Evolutionary conservation across 164 flowering plant species (phyloP), one percentile per base, ranked within the genome.

Genomic region (Dillenia suffruticosa): DNA sequence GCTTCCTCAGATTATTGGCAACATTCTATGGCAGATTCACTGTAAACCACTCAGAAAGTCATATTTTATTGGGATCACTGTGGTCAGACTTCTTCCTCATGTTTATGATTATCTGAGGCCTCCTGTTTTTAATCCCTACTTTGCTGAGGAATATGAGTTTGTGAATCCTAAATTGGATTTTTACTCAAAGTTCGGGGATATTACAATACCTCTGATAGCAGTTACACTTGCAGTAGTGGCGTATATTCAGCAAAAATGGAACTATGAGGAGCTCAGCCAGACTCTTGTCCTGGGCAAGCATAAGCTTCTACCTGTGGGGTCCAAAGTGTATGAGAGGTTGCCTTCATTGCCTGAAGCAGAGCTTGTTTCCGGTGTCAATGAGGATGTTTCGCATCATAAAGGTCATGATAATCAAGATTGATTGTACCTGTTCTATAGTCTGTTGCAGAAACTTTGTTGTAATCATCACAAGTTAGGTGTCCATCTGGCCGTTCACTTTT

Each of bases 1-100:
- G 61, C 85, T 92, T 61, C 96, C 98, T 52, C 96, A 92, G 66
- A 77, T 90, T 26, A 77, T 92, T 16, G 96, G 89, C 44, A 92
- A 88, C 70, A 5, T 86, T 5, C 16, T 88, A 19, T 92, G 96
- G 98, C 84, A 82, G 72, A 79, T 78, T 17, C 65, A 88, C 16
- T 64, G 78, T 14, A 79, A 69, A 63, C 93, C 96, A 9, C 84
- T 92, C 32, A 65, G 91, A 65, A 86, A 86, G 46, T 66, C 77
- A 9, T 92, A 86, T 62, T 86, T 72, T 54, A 54, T 90, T 44
- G 98, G 96, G 58, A 67, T 92, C 55, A 84, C 96, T 9, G 49
- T 71, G 9, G 82, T 90, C 68, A 82, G 92, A 66, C 84, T 92
- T 63, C 82, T 92, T 32, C 98, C 96, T 32, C 96, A 89, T 68